These are phyloP conservation scores for Ziziphus jujuba DNA, from an alignment of 306 rosid genomes.

Conservation along the genomic window DNA sequence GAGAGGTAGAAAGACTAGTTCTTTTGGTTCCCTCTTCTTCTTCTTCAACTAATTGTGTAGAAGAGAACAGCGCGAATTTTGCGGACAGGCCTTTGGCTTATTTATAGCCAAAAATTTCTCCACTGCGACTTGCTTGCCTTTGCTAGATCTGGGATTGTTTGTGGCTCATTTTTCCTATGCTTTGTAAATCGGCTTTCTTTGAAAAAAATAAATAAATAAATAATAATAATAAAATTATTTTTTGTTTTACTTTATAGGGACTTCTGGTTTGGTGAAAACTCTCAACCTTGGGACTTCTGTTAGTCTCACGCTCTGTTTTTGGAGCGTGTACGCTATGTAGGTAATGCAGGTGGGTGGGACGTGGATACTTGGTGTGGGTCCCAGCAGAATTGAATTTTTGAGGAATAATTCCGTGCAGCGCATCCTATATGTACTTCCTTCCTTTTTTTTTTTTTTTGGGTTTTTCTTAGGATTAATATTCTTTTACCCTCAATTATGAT, in stretches of 20 bases:
- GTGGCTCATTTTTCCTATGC: not conserved
- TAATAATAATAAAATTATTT: too few relatives aligned
- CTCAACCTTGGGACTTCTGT: not conserved
- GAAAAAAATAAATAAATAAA: too few relatives aligned
- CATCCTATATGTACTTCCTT: too few relatives aligned
- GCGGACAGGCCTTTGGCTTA: conserved; percentile 14
- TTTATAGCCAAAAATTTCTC: conserved; percentile 38
- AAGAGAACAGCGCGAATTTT: conserved; percentile 37
- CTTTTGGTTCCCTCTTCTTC: conserved; percentile 15
- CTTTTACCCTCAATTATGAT: too few relatives aligned
- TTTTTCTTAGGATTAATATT: not conserved
- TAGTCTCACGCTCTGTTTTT: not conserved
- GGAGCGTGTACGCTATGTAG: not conserved
- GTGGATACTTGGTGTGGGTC: not conserved
- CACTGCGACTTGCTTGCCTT: not conserved
- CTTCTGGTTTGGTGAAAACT: too few relatives aligned
- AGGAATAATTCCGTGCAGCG: not conserved
- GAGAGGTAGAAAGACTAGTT: conserved; percentile 24
- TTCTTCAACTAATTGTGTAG: not conserved
- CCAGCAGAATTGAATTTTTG: not conserved
- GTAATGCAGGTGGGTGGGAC: conserved; percentile 6
- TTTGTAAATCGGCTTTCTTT: not conserved
- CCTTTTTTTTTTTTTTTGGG: too few relatives aligned
- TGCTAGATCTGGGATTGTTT: conserved; percentile 30
- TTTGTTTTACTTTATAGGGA: too few relatives aligned